Evolutionary conservation across 2,329 filamentous ascomycete genomes (phyloP), one percentile per base, ranked within the genome.

Genomic region (Exserohilum turcica): DNA sequence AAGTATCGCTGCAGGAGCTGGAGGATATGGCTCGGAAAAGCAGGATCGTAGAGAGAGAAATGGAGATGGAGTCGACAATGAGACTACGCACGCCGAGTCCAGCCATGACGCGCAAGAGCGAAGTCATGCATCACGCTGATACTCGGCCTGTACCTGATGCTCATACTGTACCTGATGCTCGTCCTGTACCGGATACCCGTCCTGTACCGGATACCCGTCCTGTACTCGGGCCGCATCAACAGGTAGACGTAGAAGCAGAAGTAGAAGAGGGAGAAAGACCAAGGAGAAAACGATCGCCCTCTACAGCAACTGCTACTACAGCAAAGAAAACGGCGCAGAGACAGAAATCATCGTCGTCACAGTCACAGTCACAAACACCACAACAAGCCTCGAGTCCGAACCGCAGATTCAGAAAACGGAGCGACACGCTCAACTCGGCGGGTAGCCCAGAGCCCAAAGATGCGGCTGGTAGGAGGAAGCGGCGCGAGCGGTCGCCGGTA

Each of bases 401-500:
- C 7, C 58, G 59, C 31, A 57, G 60, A 13, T 48, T 62, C 3
- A 56, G 63, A 29, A 67, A 64, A 36, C 52, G 63, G 15, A 66
- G 64, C 29, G 61, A 67, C 40, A 67, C 64, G 3, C 46, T 64
- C 33, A 64, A 37, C 24, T 64, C 61, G 13, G 45, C 56, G 13
- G 33, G 49, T 16, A 61, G 61, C 3, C 38, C 51, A 3, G 63
- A 65, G 32, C 48, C 50, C 3, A 56, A 52, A 24, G 55, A 39
- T 9, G 15, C 15, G 12, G 42, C 55, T 18, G 12, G 37, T 9
- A 46, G 54, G 18, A 47, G 57, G 15, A 47, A 47, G 19, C 51
- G 56, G 9, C 43, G 54, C 5, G 56, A 59, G 24, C 52, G 35
- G 18, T 60, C 57, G 9, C 54, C 55, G 7, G 46, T 50, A 7